Evolutionary conservation across 1,284 basidiomycete species (phyloP), one percentile per base, ranked within the genome.

Genomic region (Naganishia liquefaciens): DNA sequence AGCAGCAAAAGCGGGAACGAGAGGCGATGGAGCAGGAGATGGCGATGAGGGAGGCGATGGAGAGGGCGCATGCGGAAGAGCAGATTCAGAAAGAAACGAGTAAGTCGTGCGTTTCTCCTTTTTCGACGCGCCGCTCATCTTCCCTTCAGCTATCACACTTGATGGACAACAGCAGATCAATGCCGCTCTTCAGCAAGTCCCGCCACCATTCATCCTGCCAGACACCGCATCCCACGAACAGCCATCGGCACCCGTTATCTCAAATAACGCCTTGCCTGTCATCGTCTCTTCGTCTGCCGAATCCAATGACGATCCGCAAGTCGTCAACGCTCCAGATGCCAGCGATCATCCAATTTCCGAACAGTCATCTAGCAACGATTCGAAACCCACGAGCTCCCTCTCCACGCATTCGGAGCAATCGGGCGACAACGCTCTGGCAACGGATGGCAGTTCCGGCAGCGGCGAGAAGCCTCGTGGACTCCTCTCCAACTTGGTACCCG

Each of bases 251-350:
- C 57, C 57, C 3, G 17, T 53, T 6, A 7, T 33, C 27, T 21
- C 28, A 5, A 19, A 19, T 11, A 60, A 25, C 57, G n/a, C 46
- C 42, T 46, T 60, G 7, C 55, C 55, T 28, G 43, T 60, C 44
- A 60, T 60, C 46, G 57, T 60, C 3, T 60, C 57, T 33, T 60
- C 57, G 11, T 60, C 57, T 23, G 57, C 57, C 25, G 57, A 60
- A 60, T 60, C 57, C 9, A 50, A 50, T 37, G 46, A 60, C 4
- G 57, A 30, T 7, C 57, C 57, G 2, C 57, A 23, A 28, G 25
- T 60, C 33, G 57, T 60, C 13, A 49, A 49, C 46, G 55, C 30
- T 28, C 55, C 55, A 5, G 54, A 57, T 2, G 21, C 33, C 5
- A 5, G 19, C 28, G n/a, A 46, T 13, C 47, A 37, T 28, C 28